These are phyloP conservation scores for Solanum lignicaule DNA, from an alignment of 257 asterid genomes.

Conservation along the genomic window DNA sequence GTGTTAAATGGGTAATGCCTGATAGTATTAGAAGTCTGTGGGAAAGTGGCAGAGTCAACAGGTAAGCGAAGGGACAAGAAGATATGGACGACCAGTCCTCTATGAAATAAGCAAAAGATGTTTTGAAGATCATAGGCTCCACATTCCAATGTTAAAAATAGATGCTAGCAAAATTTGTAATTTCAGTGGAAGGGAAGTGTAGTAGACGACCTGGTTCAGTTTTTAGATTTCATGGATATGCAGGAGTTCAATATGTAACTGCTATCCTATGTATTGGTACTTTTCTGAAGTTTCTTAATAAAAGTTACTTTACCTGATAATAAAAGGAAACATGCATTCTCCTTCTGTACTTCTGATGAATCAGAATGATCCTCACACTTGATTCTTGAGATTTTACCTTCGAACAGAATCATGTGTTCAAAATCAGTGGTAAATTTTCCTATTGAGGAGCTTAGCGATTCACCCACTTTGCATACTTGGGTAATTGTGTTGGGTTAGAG, in stretches of 20 bases:
- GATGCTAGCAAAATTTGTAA: not conserved
- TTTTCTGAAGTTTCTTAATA: not conserved
- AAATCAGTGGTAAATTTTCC: not conserved
- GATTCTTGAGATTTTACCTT: not conserved
- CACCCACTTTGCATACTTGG: not conserved
- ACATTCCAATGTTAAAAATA: not conserved
- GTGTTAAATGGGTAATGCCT: not conserved
- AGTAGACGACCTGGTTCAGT: not conserved
- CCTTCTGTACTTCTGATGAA: not conserved
- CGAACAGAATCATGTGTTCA: not conserved
- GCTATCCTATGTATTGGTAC: not conserved
- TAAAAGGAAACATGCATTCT: not conserved
- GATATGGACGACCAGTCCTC: not conserved
- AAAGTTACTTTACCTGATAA: not conserved
- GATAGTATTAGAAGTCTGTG: not conserved
- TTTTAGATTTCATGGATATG: not conserved
- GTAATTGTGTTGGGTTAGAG: not conserved
- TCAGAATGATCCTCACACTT: not conserved
- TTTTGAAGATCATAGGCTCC: not conserved
- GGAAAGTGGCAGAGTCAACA: not conserved
- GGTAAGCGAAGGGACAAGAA: not conserved
- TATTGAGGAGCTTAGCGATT: not conserved
- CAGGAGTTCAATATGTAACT: not conserved
- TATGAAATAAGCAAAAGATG: not conserved
- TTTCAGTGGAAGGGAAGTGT: not conserved